phyloP scores from a whole-genome alignment of 2,329 filamentous ascomycete species.

The Hysterium pulicare region DNA sequence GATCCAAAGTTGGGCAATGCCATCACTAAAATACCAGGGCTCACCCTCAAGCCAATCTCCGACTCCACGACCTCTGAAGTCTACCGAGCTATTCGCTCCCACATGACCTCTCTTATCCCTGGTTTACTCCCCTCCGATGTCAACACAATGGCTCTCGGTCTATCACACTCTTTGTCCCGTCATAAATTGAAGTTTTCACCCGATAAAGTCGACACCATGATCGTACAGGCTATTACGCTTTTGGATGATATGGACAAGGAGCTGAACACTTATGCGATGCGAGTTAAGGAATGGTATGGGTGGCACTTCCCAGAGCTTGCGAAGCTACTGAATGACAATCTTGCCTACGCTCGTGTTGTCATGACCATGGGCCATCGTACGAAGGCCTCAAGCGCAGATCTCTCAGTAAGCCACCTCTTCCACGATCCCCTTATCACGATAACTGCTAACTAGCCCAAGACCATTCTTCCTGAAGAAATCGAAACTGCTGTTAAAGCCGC shows the following conservation, averaged over 20 bases:
- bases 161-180: constrained; percentile 86
- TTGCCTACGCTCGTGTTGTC: constrained; percentile 87
- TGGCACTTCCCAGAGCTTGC: constrained; percentile 99
- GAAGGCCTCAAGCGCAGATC: constrained; percentile 70
- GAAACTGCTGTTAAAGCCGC: constrained; percentile 88
- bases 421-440: constrained; percentile 1
- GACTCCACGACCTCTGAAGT: constrained; percentile 82
- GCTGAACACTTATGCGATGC: constrained; percentile 97
- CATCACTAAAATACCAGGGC: constrained; percentile 85
- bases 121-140: constrained; percentile 81
- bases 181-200: constrained; percentile 99
- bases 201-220: constrained; percentile 99
- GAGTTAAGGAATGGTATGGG: constrained; percentile 99
- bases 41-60: constrained; percentile 80
- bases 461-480: constrained; percentile 92
- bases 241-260: constrained; percentile 98
- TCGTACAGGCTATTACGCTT: constrained; percentile 86
- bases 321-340: constrained; percentile 87
- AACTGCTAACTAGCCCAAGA: constrained; percentile 3
- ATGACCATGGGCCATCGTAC: constrained; percentile 84
- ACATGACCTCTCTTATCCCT: constrained; percentile 85
- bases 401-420: constrained; percentile 52
- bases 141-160: constrained; percentile 90
- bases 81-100: constrained; percentile 89
- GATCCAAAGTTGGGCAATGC: constrained; percentile 88